Base-by-base conservation (phyloP, 2,329 filamentous ascomycete genomes). In the Clonostachys rosea region DNA sequence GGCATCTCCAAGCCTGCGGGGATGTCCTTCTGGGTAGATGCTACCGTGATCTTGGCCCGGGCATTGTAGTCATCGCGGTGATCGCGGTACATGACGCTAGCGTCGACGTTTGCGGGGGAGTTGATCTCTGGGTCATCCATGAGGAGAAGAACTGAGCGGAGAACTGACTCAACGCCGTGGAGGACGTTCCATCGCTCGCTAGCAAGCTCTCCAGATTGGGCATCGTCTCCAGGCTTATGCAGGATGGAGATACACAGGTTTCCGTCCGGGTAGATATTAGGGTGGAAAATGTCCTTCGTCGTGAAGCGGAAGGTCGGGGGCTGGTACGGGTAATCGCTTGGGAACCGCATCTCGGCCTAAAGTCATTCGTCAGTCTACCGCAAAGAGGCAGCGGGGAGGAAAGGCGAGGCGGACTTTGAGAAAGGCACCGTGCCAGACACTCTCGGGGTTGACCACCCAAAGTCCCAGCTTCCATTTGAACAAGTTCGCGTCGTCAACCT, bases 161-260 rank as follows among this genome's bases (percentile, higher is more conserved):
- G 79, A 35, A 99, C 91, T 3, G 91, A 95, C 70, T 97, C 94
- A 43, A 95, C 92, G 17, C 91, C 88, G 66, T 97, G 92, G 5
- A 94, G 84, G 2, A 94, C 91, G 6, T 89, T 91, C 92, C 92
- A 99, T 49, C 92, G 87, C 70, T 97, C 94, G 49, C 86, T 87
- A 7, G 94, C 92, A 37, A 80, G 70, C 68, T 97, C 92, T 51
- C 94, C 94, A 1, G 91, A 96, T 75, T 91, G 92, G 56, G 87
- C 82, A 62, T 97, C 92, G 51, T 96, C 90, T 54, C 94, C 94
- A 0, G 94, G 91, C 16, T 83, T 80, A 67, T 99, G 92, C 11
- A 99, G 83, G 59, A 99, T 99, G 42, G 91, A 96, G 64, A 99
- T 97, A 74, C 94, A 97, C 41, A 97, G 79, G 55, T 86, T 86